Conservation (phyloP, 257 asterid genomes). For the Solanum virginianum region DNA sequence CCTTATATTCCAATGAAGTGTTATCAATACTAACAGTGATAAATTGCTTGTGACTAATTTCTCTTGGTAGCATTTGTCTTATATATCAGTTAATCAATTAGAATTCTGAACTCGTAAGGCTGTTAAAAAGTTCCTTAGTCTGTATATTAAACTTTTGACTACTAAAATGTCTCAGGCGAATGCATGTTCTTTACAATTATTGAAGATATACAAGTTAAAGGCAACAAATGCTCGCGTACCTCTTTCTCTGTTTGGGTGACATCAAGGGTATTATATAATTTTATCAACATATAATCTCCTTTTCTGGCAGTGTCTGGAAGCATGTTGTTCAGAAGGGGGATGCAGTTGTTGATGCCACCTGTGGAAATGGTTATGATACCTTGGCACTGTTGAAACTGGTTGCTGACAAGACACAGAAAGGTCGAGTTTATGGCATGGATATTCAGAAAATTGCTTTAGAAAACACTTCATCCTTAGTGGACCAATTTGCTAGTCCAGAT, state of each 20-base stretch:
- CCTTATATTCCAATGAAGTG: not conserved
- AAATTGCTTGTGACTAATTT: not conserved
- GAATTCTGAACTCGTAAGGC: not conserved
- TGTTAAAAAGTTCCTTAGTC: not conserved
- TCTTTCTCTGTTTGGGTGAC: not conserved
- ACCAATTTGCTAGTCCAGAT: slow-evolving; percentile 35
- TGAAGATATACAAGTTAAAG: not conserved
- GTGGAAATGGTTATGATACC: slow-evolving; percentile 93
- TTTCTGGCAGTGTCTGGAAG: slow-evolving; percentile 57
- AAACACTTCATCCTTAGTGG: slow-evolving; percentile 57
- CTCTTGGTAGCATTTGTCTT: not conserved
- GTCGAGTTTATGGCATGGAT: slow-evolving; percentile 83
- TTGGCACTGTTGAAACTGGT: slow-evolving; percentile 57
- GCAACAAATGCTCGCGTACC: not conserved
- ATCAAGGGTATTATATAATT: not conserved
- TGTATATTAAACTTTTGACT: not conserved
- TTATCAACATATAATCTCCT: not conserved
- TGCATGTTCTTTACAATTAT: not conserved
- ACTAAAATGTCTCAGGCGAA: not conserved
- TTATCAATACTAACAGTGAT: not conserved
- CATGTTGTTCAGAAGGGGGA: slow-evolving; percentile 72
- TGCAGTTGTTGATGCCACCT: slow-evolving; percentile 78
- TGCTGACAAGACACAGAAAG: slow-evolving; percentile 37
- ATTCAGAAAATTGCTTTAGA: slow-evolving; percentile 70
- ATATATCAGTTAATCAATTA: not conserved